A percentile compares a stretch with the other conserved stretches of the same genome.
These are phyloP conservation scores for Kockovaella imperatae DNA, from an alignment of 768 basidiomycete species.

Conservation along the genomic window DNA sequence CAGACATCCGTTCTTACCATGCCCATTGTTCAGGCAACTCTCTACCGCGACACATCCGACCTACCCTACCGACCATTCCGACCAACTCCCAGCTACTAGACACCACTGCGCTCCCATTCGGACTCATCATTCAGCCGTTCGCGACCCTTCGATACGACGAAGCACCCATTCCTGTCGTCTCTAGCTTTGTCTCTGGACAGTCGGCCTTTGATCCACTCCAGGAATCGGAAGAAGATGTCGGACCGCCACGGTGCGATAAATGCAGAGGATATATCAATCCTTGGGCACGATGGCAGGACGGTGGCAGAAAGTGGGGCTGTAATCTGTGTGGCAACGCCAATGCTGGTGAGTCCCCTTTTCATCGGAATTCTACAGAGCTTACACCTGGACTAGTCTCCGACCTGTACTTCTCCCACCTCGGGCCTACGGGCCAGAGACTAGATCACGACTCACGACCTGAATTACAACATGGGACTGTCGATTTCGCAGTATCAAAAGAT, in stretches of 20 bases:
- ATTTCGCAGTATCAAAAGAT: constrained; percentile 70
- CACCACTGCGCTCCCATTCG: constrained; percentile 77
- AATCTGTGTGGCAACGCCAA: constrained; percentile 80
- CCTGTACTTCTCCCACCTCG: constrained; percentile 78
- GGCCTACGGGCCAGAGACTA: constrained; percentile 64
- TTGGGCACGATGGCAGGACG: constrained; percentile 77
- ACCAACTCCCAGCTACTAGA: constrained; percentile 66
- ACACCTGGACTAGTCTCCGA: constrained; percentile 53
- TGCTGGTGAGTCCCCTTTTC: constrained; percentile 57
- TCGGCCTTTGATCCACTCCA: constrained; percentile 25
- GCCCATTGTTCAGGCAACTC: constrained; percentile 60
- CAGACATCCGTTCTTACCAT: not conserved
- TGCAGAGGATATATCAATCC: constrained; percentile 91
- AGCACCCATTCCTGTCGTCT: constrained; percentile 67
- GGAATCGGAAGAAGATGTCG: constrained; percentile 50
- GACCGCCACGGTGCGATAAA: constrained; percentile 73
- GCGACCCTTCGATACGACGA: constrained; percentile 62
- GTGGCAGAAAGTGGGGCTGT: constrained; percentile 81
- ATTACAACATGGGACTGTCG: constrained; percentile 80
- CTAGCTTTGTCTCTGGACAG: constrained; percentile 48
- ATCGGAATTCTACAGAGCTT: not conserved
- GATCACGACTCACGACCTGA: constrained; percentile 79
- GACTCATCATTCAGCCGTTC: constrained; percentile 81
- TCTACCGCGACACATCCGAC: constrained; percentile 78
- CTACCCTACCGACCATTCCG: constrained; percentile 85